A percentile compares a stretch with the other conserved stretches of the same genome.
Evolutionary conservation across 768 basidiomycete species (phyloP).

Genomic region (Psilocybe cyanescens): DNA sequence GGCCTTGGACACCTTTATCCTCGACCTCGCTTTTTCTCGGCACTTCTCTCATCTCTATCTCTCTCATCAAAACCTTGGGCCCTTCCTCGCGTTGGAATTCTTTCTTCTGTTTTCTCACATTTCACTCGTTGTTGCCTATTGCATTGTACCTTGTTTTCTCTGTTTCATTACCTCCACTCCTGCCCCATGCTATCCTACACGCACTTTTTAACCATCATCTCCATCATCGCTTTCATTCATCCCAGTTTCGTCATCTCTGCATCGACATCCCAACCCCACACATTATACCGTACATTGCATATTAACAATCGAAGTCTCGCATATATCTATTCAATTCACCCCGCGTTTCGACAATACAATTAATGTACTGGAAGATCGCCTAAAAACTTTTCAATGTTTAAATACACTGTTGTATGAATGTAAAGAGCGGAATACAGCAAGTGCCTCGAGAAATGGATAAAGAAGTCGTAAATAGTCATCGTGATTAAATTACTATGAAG

Average conservation of each 20-base stretch:
- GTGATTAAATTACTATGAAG: not conserved
- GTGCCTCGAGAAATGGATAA: not conserved
- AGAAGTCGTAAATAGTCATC: not conserved
- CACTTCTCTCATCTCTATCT: not conserved
- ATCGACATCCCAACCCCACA: not conserved
- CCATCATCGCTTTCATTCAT: not conserved
- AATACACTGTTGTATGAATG: not conserved
- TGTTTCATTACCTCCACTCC: not conserved
- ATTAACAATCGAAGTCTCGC: not conserved
- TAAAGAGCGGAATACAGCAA: not conserved
- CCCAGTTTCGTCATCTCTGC: not conserved
- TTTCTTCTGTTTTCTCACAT: not conserved
- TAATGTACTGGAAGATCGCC: no score
- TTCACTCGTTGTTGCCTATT: not conserved
- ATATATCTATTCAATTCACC: not conserved
- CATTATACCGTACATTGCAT: not conserved
- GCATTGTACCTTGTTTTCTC: not conserved
- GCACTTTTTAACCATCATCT: not conserved
- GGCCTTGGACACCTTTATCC: not conserved
- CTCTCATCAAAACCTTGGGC: not conserved
- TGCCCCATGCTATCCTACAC: not conserved
- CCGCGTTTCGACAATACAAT: not conserved
- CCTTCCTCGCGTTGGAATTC: not conserved
- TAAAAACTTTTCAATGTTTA: not conserved
- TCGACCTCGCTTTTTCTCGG: not conserved